phyloP scores from a whole-genome alignment of 352 stramenopile species.

The Globisporangium perplexum region DNA sequence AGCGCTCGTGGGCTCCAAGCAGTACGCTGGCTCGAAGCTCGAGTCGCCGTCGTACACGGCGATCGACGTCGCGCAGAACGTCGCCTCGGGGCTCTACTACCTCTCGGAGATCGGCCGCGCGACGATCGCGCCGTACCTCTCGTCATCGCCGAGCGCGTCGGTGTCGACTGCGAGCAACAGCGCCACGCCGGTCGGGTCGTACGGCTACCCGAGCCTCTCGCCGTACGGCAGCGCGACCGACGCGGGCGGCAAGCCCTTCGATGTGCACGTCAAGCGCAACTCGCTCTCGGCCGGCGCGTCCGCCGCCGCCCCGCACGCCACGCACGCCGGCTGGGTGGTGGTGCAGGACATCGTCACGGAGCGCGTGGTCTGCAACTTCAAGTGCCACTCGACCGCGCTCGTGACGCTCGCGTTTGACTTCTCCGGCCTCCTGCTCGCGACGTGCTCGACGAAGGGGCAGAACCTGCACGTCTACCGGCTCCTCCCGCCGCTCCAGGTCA shows the following conservation, averaged over 20 bases:
- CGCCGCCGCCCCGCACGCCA: conserved; percentile 9
- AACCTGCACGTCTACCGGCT: conserved; percentile 84
- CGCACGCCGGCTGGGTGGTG: conserved; percentile 50
- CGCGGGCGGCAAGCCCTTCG: conserved; percentile 2
- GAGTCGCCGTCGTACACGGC: conserved; percentile 46
- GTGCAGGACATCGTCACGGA: conserved; percentile 64
- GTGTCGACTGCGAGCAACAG: conserved; percentile 13
- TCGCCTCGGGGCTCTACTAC: conserved; percentile 85
- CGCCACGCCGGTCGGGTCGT: conserved; percentile 11
- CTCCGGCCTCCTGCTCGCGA: conserved; percentile 68
- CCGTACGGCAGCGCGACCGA: conserved; percentile 9
- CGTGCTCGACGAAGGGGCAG: conserved; percentile 80
- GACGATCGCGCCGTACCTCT: conserved; percentile 70
- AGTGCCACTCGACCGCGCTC: conserved; percentile 67
- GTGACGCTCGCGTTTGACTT: conserved; percentile 74
- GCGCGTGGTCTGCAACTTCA: conserved; percentile 63
- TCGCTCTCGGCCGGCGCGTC: conserved; percentile 6
- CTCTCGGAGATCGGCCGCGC: conserved; percentile 61
- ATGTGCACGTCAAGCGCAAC: conserved; percentile 10
- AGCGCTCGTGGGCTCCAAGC: conserved; percentile 12
- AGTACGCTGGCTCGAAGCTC: conserved; percentile 12
- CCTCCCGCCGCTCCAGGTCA: conserved; percentile 42
- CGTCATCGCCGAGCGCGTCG: conserved; percentile 43
- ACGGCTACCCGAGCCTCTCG: conserved; percentile 16
- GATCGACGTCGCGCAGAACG: conserved; percentile 82